Evolutionary conservation across 129 eudicot species (phyloP).

Genomic region (Gnaphalium uliginosum): DNA sequence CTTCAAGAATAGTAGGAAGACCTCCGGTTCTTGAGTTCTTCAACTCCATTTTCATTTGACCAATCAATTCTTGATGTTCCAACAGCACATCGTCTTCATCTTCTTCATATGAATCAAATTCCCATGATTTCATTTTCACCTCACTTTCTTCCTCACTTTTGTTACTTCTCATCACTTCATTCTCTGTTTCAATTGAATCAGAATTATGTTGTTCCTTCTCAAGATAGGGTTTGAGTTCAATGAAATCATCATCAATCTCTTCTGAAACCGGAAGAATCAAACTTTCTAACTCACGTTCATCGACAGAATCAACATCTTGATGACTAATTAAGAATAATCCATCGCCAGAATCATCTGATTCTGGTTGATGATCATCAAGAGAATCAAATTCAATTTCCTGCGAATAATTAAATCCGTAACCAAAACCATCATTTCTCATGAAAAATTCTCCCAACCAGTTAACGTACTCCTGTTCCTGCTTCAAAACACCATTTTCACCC

Average conservation of each 20-base stretch:
- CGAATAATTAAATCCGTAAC: slow-evolving; percentile 29
- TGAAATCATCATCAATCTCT: slow-evolving; percentile 24
- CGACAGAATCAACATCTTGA: slow-evolving; percentile 22
- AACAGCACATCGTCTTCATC: slow-evolving; percentile 56
- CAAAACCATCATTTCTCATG: slow-evolving; percentile 29
- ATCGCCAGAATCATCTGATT: slow-evolving; percentile 34
- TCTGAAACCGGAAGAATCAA: slow-evolving; percentile 20
- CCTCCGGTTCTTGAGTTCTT: slow-evolving; percentile 52
- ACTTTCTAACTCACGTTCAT: slow-evolving; percentile 8
- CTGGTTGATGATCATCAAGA: slow-evolving; percentile 16
- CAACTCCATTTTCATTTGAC: slow-evolving; percentile 81
- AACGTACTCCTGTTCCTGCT: slow-evolving; percentile 22
- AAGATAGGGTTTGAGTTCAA: slow-evolving; percentile 22
- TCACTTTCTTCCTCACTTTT: background rate
- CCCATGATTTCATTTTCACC: slow-evolving; percentile 26
- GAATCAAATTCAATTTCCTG: slow-evolving; percentile 21
- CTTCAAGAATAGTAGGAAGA: slow-evolving; percentile 90
- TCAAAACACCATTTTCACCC: slow-evolving; percentile 22
- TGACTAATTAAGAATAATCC: slow-evolving; percentile 30
- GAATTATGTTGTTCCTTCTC: slow-evolving; percentile 9
- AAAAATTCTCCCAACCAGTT: slow-evolving; percentile 36
- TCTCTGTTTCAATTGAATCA: slow-evolving; percentile 22
- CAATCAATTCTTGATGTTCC: slow-evolving; percentile 63
- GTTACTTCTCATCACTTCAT: background rate
- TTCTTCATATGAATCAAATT: slow-evolving; percentile 49